Conservation (phyloP, 2,329 filamentous ascomycete genomes). For the Nemania sp. region DNA sequence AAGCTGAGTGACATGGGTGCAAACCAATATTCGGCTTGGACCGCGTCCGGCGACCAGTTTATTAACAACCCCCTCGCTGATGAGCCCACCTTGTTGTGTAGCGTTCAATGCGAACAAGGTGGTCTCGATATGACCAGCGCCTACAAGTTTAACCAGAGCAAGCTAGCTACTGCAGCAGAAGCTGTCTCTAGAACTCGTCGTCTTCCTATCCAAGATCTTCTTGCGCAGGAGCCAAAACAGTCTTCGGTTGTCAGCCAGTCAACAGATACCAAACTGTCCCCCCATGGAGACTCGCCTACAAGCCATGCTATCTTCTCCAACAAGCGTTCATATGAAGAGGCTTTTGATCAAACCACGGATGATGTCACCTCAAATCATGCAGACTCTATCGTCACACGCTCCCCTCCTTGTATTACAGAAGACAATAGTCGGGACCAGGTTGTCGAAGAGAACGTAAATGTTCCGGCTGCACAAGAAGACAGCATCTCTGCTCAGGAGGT, state of each 20-base stretch:
- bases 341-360: conserved; percentile 23
- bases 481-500: background rate
- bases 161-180: conserved; percentile 28
- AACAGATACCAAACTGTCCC: background rate
- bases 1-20: conserved; percentile 16
- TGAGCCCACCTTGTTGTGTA: conserved; percentile 11
- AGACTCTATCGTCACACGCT: background rate
- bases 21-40: conserved; percentile 25
- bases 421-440: background rate
- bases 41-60: conserved; percentile 40
- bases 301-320: background rate
- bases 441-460: background rate
- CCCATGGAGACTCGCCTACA: background rate
- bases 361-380: background rate
- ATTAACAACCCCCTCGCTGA: conserved; percentile 36
- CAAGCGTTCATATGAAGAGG: conserved; percentile 38
- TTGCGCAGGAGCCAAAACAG: conserved; percentile 34
- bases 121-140: conserved; percentile 43
- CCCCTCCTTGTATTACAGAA: background rate
- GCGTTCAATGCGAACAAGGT: conserved; percentile 23
- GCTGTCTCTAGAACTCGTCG: conserved; percentile 26
- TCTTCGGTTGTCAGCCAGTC: background rate
- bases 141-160: conserved; percentile 39
- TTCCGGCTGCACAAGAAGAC: background rate
- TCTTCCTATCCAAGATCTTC: conserved; percentile 37